Evolutionary conservation across 2,329 filamentous ascomycete species (phyloP), one percentile per base, ranked within the genome.

Genomic region (Penicillium hesseltinei): DNA sequence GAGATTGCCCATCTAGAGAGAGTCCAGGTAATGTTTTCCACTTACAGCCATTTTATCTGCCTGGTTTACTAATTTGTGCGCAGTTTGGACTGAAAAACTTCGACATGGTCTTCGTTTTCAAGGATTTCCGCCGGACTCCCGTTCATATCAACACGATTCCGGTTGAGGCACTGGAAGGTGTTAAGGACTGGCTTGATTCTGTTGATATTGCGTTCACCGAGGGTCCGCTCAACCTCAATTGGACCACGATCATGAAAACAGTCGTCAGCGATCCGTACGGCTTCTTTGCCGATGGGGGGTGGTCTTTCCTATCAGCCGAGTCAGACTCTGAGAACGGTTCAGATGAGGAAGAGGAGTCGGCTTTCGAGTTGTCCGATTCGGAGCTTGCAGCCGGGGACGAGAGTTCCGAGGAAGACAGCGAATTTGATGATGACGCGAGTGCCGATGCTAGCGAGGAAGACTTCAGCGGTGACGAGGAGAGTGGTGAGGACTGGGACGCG

Each of bases 191-290:
- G 88, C 84, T 99, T 10, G 93, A 99, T 75, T 92, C 89, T 1
- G 92, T 94, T 47, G 93, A 99, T 71, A 96, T 99, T 70, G 88
- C 94, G 19, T 97, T 88, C 80, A 90, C 87, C 13, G 95, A 99
- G 76, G 94, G 94, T 56, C 94, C 93, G 1, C 86, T 99, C 66
- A 99, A 99, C 79, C 83, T 99, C 56, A 97, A 97, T 82, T 99
- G 94, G 94, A 89, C 90, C 11, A 96, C 92, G 17, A 99, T 99
- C 72, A 99, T 99, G 92, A 99, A 99, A 83, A 99, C 94, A 0
- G 92, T 99, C 27, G 93, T 90, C 21, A 88, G 89, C 36, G 92
- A 99, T 72, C 91, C 94, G 2, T 93, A 99, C 72, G 86, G 89
- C 66, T 99, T 99, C 85, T 99, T 97, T 75, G 85, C 83, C 4